phyloP scores from a whole-genome alignment of 192 early-diverging fungal species.

The Martensiomyces pterosporus region DNA sequence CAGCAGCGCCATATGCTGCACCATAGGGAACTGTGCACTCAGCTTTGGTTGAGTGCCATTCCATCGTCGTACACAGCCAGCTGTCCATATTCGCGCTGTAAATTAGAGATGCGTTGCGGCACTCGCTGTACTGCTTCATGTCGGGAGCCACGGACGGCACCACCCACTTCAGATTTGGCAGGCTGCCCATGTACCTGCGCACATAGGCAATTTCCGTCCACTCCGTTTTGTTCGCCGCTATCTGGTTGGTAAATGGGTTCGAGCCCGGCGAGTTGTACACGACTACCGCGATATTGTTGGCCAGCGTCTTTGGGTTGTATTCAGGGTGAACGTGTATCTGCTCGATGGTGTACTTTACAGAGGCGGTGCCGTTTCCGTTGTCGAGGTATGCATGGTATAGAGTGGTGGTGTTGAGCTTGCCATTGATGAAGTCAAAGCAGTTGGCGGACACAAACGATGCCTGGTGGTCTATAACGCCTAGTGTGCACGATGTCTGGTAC shows the following conservation, averaged over 20 bases:
- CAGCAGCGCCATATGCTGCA: conserved; percentile 13
- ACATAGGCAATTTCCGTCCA: conserved; percentile 18
- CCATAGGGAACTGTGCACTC: conserved; percentile 24
- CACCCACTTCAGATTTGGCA: conserved; percentile 1
- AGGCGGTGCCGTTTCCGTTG: conserved; percentile 4
- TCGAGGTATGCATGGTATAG: conserved; percentile 23
- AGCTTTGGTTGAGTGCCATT: conserved; percentile 1
- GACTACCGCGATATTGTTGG: conserved; percentile 28
- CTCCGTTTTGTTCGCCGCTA: conserved; percentile 19
- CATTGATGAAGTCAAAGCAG: conserved; percentile 10
- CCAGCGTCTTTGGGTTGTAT: conserved; percentile 2
- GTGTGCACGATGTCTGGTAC: conserved; percentile 15
- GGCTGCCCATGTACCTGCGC: conserved; percentile 2
- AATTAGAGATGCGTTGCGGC: conserved; percentile 5
- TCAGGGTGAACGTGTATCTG: conserved; percentile 12
- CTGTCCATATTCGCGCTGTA: conserved; percentile 10
- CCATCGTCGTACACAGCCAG: conserved; percentile 8
- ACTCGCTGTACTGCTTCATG: not conserved
- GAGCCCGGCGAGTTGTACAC: conserved; percentile 13
- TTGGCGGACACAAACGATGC: conserved; percentile 22
- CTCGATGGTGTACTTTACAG: conserved; percentile 4
- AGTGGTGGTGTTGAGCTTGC: not conserved
- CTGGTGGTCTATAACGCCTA: conserved; percentile 25
- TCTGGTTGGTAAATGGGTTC: conserved; percentile 10
- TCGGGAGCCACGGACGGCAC: conserved; percentile 3